phyloP scores from a whole-genome alignment of 495 filamentous ascomycete species.

The Podospora pseudocomata region DNA sequence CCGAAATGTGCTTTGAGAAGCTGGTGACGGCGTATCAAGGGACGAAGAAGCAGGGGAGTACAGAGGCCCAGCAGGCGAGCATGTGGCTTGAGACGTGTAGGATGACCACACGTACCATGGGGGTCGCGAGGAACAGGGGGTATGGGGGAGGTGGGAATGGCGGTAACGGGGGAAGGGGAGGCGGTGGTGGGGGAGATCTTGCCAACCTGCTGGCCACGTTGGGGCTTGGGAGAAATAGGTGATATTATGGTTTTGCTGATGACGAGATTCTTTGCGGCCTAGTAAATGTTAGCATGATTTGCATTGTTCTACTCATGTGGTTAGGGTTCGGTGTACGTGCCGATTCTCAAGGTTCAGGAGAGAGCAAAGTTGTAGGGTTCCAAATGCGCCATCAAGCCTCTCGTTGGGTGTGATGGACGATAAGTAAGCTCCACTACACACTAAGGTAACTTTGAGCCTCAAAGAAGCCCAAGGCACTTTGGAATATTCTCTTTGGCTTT shows the following conservation, averaged over 20 bases:
- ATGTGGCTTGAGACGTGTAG: background rate
- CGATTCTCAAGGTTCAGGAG: background rate
- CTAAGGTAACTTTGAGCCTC: background rate
- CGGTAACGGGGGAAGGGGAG: background rate
- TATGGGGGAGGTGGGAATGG: background rate
- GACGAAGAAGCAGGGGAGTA: constrained; percentile 4
- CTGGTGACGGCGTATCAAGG: background rate
- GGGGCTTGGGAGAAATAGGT: background rate
- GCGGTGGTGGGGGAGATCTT: background rate
- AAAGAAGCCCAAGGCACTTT: background rate
- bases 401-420: background rate
- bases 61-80: background rate
- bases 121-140: background rate
- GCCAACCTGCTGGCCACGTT: background rate
- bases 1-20: background rate
- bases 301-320: background rate
- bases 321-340: background rate
- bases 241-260: background rate
- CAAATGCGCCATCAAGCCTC: background rate
- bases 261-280: background rate
- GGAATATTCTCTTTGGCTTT: background rate
- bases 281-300: background rate
- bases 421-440: background rate
- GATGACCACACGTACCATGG: background rate
- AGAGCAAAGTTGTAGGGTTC: background rate